Conservation (phyloP, 2,329 filamentous ascomycete genomes). For the Parafenestella ontariensis region DNA sequence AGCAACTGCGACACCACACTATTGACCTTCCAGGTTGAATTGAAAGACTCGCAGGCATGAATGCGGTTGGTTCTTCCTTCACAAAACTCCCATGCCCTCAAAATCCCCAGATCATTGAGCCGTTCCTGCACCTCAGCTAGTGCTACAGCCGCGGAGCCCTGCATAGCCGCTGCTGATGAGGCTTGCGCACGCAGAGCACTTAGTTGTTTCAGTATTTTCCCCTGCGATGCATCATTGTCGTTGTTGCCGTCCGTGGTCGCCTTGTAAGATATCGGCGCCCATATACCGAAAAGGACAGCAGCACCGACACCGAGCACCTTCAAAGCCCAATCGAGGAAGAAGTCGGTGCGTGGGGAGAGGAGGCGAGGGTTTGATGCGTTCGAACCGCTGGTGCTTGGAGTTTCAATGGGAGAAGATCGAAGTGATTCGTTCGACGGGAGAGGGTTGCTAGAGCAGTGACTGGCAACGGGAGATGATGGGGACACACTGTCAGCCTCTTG, state of each 20-base stretch:
- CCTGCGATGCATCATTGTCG: conserved; percentile 8
- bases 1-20: neutral
- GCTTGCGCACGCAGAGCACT: neutral
- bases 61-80: neutral
- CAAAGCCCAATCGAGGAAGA: conserved; percentile 9
- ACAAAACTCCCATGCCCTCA: neutral
- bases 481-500: too few species aligned
- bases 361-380: neutral
- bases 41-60: neutral
- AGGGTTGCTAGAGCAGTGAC: too few species aligned
- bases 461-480: too few species aligned
- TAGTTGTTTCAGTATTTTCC: neutral
- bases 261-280: conserved; percentile 15
- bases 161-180: neutral
- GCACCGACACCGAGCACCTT: conserved; percentile 11
- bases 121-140: neutral
- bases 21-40: neutral
- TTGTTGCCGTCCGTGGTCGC: conserved; percentile 3
- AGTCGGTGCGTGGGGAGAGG: conserved; percentile 3
- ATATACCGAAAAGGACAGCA: conserved; percentile 16
- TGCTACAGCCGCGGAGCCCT: neutral
- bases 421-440: too few species aligned
- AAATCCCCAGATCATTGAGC: neutral
- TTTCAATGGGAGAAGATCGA: too few species aligned
- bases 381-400: too few species aligned